A percentile compares a stretch with the other conserved stretches of the same genome.
Evolutionary conservation across 2,329 filamentous ascomycete genomes (phyloP).

Genomic region (Sporothrix brunneoviolacea): DNA sequence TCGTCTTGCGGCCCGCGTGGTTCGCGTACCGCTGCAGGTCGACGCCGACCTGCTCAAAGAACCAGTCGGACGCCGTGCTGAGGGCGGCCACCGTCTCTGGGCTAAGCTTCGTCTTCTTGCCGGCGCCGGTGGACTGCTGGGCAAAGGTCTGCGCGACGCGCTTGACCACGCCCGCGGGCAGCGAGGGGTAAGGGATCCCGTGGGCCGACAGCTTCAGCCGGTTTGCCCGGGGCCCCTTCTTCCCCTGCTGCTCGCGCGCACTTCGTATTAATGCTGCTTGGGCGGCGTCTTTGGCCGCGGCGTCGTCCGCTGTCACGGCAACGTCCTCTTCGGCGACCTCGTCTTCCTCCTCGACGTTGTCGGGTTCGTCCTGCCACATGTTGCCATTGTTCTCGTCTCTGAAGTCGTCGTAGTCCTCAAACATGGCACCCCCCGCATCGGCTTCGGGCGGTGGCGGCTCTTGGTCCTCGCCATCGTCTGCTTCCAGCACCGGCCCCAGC

Average conservation of each 20-base stretch:
- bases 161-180: slow-evolving; percentile 70
- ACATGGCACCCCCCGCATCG: not conserved
- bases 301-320: not conserved
- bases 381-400: slow-evolving; percentile 5
- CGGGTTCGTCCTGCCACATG: slow-evolving; percentile 12
- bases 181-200: slow-evolving; percentile 67
- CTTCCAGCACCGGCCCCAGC: not conserved
- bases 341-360: not conserved
- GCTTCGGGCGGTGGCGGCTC: not conserved
- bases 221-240: slow-evolving; percentile 24
- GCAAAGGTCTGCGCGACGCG: slow-evolving; percentile 64
- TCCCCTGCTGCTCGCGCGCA: not conserved
- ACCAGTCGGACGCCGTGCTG: slow-evolving; percentile 80
- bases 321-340: not conserved
- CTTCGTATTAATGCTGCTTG: not conserved
- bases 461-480: slow-evolving; percentile 6
- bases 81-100: slow-evolving; percentile 69
- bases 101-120: slow-evolving; percentile 60
- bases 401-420: slow-evolving; percentile 7
- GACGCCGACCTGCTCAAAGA: slow-evolving; percentile 79
- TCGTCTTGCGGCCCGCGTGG: slow-evolving; percentile 76
- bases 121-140: slow-evolving; percentile 56
- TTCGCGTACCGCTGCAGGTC: slow-evolving; percentile 73
- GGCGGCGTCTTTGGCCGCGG: too few species aligned
- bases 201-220: slow-evolving; percentile 58